Conservation (phyloP, 2,329 filamentous ascomycete species). For the Magnaporthales sp. region DNA sequence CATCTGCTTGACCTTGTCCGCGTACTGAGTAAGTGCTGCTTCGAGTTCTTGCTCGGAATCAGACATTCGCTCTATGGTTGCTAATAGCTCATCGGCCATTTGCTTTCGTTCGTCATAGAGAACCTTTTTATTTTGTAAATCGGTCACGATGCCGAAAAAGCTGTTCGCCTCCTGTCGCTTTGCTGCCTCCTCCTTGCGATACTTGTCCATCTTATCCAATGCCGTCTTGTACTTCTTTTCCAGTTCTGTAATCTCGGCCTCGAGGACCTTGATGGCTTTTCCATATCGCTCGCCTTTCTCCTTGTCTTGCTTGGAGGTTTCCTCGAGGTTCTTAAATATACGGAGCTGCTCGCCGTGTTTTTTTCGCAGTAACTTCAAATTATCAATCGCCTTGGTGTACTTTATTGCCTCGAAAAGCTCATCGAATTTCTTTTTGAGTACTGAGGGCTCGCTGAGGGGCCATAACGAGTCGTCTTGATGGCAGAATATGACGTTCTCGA, state of each 20-base stretch:
- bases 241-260: slow-evolving; percentile 56
- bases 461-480: slow-evolving; percentile 97
- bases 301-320: slow-evolving; percentile 56
- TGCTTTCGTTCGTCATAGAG: slow-evolving; percentile 62
- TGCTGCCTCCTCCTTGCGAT: slow-evolving; percentile 42
- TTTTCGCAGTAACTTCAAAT: slow-evolving; percentile 81
- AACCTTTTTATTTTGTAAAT: slow-evolving; percentile 68
- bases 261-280: slow-evolving; percentile 55
- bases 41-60: slow-evolving; percentile 73
- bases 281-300: slow-evolving; percentile 68
- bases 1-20: slow-evolving; percentile 61
- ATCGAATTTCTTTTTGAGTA: slow-evolving; percentile 89
- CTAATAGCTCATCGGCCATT: slow-evolving; percentile 60
- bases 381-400: slow-evolving; percentile 95
- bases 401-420: slow-evolving; percentile 96
- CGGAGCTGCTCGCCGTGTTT: slow-evolving; percentile 68
- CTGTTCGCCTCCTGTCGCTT: slow-evolving; percentile 66
- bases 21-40: slow-evolving; percentile 65
- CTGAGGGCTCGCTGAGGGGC: slow-evolving; percentile 83
- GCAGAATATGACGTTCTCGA: slow-evolving; percentile 96
- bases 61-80: slow-evolving; percentile 65
- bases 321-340: slow-evolving; percentile 65
- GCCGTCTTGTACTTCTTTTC: slow-evolving; percentile 31
- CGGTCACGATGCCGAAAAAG: slow-evolving; percentile 65
- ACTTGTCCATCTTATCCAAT: slow-evolving; percentile 47